Base-by-base conservation (phyloP, 108 stramenopile species). In the Thalassiosira profunda region DNA sequence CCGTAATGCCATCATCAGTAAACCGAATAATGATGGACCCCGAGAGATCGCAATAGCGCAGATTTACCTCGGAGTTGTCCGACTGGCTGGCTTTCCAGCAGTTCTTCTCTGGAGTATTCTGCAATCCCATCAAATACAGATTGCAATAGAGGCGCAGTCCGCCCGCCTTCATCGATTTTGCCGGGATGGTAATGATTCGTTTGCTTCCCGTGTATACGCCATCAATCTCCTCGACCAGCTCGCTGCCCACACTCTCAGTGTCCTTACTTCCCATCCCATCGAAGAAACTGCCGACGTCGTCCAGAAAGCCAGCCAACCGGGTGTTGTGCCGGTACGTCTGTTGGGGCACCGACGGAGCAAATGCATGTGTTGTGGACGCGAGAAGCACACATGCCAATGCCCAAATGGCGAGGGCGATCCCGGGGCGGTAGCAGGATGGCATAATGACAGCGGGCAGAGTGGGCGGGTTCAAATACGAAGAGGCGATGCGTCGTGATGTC, bases 71-170 rank as follows among this genome's bases (percentile, higher is more conserved):
- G 12, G 72, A 76, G 12, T 86, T 70, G 41, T 81, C 80, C 11
- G 77, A 66, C 66, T 93, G 88, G 33, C 82, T 59, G 15, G 84
- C 83, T 54, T 76, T 76, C 91, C 91, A 93, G n/a, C 84, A 56
- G 8, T 64, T 55, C 25, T 47, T 40, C 35, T 93, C 87, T 2
- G 91, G 91, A 33, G 86, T 90, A 63, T 93, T 93, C 62, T 87
- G 86, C 64, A 86, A 49, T 3, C 91, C 91, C 83, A 93, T 81
- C n/a, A 89, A 31, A 49, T 87, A 93, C 48, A 93, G 80, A 58
- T 65, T 83, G 36, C 84, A 72, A 40, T 87, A 90, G 23, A 93
- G 52, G 6, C 91, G 67, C 5, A 89, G 57, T n/a, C 88, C 91
- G n/a, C 91, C 91, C 5, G 72, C 75, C 65, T 93, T 93, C 64